Percentiles rank a stretch among this genome's conserved stretches.
Evolutionary conservation across 208 protist species (phyloP).

Genomic region (Leishmania lainsoni): DNA sequence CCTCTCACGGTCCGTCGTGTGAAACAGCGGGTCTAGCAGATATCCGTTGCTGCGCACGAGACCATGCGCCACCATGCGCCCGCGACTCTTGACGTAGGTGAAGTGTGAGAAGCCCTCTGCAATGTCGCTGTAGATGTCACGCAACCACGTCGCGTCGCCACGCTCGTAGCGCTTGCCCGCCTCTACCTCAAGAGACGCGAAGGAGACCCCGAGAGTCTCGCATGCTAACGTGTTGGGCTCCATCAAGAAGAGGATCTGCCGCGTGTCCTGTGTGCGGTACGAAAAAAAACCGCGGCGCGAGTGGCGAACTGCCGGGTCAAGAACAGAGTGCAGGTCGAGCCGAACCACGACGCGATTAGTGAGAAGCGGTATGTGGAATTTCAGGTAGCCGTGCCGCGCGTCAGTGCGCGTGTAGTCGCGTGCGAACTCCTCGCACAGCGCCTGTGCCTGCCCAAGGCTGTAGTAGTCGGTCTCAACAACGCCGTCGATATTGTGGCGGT

Average conservation of each 20-base stretch:
- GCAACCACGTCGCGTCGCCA: slow-evolving; percentile 24
- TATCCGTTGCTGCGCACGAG: slow-evolving; percentile 52
- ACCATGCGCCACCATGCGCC: slow-evolving; percentile 47
- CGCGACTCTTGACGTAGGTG: slow-evolving; percentile 35
- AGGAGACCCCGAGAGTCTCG: slow-evolving; percentile 56
- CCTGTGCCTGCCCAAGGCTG: slow-evolving; percentile 56
- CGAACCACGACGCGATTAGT: slow-evolving; percentile 52
- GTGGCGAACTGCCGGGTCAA: slow-evolving; percentile 24
- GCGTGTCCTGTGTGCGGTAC: slow-evolving; percentile 53
- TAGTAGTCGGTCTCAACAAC: slow-evolving; percentile 70
- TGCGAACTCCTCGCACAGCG: slow-evolving; percentile 64
- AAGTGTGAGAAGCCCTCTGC: slow-evolving; percentile 84
- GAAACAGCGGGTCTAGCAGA: slow-evolving; percentile 66
- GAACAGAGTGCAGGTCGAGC: slow-evolving; percentile 35
- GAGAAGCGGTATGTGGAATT: slow-evolving; percentile 33
- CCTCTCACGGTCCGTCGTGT: slow-evolving; percentile 48
- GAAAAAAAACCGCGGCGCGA: slow-evolving; percentile 54
- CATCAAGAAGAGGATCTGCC: slow-evolving; percentile 57
- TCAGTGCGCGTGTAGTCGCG: slow-evolving; percentile 43
- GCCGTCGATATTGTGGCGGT: slow-evolving; percentile 45
- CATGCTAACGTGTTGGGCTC: slow-evolving; percentile 63
- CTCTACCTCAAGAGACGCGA: slow-evolving; percentile 36
- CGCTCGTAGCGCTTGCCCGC: slow-evolving; percentile 31
- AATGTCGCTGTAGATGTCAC: slow-evolving; percentile 39
- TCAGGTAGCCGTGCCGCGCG: neutral